Evolutionary conservation across 148 eudicot genomes (phyloP).

Genomic region (Nepenthes mirabilis): DNA sequence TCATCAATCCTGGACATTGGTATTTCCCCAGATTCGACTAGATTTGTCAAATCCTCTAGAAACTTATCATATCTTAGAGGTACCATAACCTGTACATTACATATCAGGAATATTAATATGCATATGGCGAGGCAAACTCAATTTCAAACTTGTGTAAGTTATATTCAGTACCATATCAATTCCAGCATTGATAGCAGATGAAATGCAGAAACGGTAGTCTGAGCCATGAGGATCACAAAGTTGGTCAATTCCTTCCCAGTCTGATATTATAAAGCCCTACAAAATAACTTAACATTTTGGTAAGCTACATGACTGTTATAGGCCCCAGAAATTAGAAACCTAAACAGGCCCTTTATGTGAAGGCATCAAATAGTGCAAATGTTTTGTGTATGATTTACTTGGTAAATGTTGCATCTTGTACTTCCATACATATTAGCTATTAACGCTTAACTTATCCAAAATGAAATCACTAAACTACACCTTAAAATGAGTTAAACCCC

Average conservation of each 20-base stretch:
- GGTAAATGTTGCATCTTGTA: no score
- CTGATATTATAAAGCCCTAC: slow-evolving; percentile 88
- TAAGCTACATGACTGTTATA: background rate
- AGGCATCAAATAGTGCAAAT: no score
- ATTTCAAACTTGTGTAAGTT: background rate
- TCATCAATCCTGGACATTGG: slow-evolving; percentile 80
- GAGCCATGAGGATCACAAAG: slow-evolving; percentile 51
- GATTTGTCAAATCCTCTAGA: slow-evolving; percentile 45
- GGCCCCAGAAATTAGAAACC: no score
- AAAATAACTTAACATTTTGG: slow-evolving; percentile 4
- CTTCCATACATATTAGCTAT: no score
- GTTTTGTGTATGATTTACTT: no score
- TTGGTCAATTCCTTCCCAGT: slow-evolving; percentile 84
- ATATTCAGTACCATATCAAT: slow-evolving; percentile 68
- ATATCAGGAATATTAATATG: background rate
- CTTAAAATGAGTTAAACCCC: no score
- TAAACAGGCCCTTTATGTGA: no score
- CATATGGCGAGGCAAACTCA: background rate
- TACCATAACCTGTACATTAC: slow-evolving; percentile 67
- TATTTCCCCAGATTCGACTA: slow-evolving; percentile 72
- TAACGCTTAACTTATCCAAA: no score
- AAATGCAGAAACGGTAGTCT: slow-evolving; percentile 48
- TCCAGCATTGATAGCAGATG: slow-evolving; percentile 62
- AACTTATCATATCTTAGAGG: slow-evolving; percentile 54
- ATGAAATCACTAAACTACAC: no score